Evolutionary conservation across 2,329 filamentous ascomycete species (phyloP).

Genomic region (Ophiostoma perfectum): DNA sequence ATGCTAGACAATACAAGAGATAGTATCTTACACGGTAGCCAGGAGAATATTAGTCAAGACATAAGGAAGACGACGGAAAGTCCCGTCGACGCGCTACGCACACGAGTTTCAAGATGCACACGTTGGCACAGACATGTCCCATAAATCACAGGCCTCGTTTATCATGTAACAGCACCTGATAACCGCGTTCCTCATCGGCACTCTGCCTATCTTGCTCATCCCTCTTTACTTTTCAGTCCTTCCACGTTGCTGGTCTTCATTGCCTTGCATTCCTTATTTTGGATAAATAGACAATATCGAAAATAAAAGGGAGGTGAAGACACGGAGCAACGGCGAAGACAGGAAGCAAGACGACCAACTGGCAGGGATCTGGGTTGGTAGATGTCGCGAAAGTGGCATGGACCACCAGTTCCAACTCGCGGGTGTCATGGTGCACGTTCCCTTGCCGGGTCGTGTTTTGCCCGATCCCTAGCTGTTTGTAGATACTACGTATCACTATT

Average conservation of each 20-base stretch:
- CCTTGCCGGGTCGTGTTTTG: background rate
- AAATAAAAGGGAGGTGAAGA: background rate
- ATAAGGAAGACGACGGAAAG: background rate
- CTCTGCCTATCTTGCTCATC: background rate
- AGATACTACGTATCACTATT: background rate
- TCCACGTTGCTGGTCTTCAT: background rate
- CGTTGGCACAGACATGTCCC: background rate
- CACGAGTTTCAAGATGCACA: background rate
- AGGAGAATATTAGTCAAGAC: no score
- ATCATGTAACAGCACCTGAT: background rate
- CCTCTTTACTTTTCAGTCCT: background rate
- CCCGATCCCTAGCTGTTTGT: background rate
- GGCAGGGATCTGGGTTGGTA: background rate
- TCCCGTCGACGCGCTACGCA: background rate
- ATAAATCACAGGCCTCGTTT: background rate
- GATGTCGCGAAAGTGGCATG: conserved; percentile 12
- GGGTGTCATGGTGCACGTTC: conserved; percentile 9
- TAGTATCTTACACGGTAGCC: no score
- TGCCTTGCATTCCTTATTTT: background rate
- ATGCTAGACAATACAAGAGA: no score
- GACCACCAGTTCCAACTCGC: conserved; percentile 15
- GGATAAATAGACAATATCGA: background rate
- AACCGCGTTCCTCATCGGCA: background rate
- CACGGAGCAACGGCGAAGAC: background rate
- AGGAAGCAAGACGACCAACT: background rate